Base-by-base conservation (phyloP, 2,329 filamentous ascomycete species). In the Bipolaris gigantea region DNA sequence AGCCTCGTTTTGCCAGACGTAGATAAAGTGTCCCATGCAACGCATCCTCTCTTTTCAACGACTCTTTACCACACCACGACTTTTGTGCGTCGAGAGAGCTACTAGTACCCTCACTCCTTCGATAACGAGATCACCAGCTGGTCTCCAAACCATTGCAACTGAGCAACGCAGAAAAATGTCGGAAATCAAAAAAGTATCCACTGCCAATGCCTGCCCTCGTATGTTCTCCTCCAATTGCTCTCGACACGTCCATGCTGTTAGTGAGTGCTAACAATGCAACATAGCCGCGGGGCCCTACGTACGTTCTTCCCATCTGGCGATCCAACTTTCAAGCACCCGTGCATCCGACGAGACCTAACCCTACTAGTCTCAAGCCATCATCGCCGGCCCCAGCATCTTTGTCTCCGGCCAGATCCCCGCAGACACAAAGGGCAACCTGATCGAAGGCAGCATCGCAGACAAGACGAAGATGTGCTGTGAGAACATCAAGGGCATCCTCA, bases 401-500 rank as follows among this genome's bases (percentile, higher is more conserved):
- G 82, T 88, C 69, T 89, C 87, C 0, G 88, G 88, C 61, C 85
- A 90, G 76, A 92, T 96, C 71, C 91, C 90, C 59, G 84, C 85
- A 61, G 85, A 89, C 72, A 77, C 80, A 40, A 74, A 77, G 49
- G 84, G 83, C 58, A 80, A 83, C 61, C 77, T 89, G 50, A 79
- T 89, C 59, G 77, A 83, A 41, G 87, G 87, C 47, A 83, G 79
- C 69, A 84, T 90, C 63, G 81, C 83, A 51, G 82, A 92, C 65
- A 84, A 88, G 74, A 90, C 88, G 65, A 83, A 83, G 61, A 82
- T 83, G 66, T 89, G 85, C 80, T 87, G 87, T 77, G 81, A 89
- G 76, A 96, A 95, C 77, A 84, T 97, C 70, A 83, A 88, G 75
- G 89, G 89, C 39, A 90, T 97, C 53, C 85, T 97, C 47, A 83